Evolutionary conservation across 352 stramenopile genomes (phyloP).

Genomic region (Phytophthora sojae): DNA sequence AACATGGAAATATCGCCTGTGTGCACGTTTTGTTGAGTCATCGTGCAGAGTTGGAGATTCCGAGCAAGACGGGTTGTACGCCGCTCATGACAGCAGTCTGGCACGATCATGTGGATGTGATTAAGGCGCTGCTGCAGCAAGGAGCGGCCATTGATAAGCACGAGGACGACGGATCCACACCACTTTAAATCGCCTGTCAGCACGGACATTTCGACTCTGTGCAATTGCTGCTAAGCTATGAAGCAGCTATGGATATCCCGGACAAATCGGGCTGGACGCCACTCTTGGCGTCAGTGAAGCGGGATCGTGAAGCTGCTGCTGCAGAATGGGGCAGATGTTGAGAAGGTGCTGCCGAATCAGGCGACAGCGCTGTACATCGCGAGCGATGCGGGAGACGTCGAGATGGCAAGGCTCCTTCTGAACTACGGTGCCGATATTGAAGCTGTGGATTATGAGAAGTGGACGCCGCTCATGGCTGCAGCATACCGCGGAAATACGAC

Average conservation of each 20-base stretch:
- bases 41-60: conserved; percentile 4
- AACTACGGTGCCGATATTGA: conserved; percentile 4
- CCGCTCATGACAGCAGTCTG: conserved; percentile 10
- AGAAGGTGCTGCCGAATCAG: conserved; percentile 2
- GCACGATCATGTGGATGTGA: not conserved
- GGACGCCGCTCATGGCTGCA: conserved; percentile 5
- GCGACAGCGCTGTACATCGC: conserved; percentile 16
- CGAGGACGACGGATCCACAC: no score
- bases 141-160: not conserved
- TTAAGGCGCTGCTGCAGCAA: conserved; percentile 12
- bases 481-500: not conserved
- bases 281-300: no score
- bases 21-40: conserved; percentile 12
- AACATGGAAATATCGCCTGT: not conserved
- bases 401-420: not conserved
- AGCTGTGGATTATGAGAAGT: conserved; percentile 6
- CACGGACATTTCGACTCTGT: no score
- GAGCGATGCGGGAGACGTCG: conserved; percentile 1
- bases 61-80: conserved; percentile 3
- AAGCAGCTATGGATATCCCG: no score
- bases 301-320: no score
- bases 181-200: no score
- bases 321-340: conserved; percentile 1
- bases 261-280: no score
- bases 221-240: no score